Evolutionary conservation across 176 grass and related monocot species (phyloP), one percentile per base, ranked within the genome.

Genomic region (Thinopyrum elongatum): DNA sequence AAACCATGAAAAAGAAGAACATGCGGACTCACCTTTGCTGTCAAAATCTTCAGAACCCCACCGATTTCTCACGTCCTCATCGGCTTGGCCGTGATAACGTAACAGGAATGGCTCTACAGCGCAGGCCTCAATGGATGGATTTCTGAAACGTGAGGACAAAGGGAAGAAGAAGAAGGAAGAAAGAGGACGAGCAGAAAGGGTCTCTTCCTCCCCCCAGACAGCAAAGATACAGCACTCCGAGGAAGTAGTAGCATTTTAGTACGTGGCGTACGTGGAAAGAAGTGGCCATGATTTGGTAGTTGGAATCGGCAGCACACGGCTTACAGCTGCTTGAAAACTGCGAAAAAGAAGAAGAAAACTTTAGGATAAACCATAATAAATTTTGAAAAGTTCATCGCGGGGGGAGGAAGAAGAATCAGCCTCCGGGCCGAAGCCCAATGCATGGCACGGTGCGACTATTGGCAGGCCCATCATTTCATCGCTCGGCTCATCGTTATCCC

Each of bases 221-320:
- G 82, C 68, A 13, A 74, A 79, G 30, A 8, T 8, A 49, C 71
- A 74, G 41, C 41, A 29, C 3, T 49, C 41, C 14, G 27, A 25
- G 46, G 42, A 53, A 65, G 12, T 49, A 10, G 10, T n/a, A n/a
- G 39, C 39, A 44, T 44, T 89, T 42, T 75, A 84, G 55, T 66
- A 55, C 11, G 4, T 28, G 25, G 6, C 14, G 71, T 74, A 74
- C 39, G 70, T 81, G 68, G 49, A 8, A 15, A 22, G 85, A 87
- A 75, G 78, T 74, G 87, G 41, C 39, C 30, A 84, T 80, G 23
- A 42, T 75, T 84, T 55, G 57, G 59, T 55, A 10, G 74, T 72
- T 84, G 65, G 70, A 47, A 35, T 30, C 61, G 39, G 70, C 11
- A 58, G 70, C 11, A 58, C 29, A 84, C 58, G 64, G 22, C 74